Percentiles rank a stretch among this genome's conserved stretches.
Conservation (phyloP, 768 basidiomycete species). For the Chalciporus sphaerocephalus region DNA sequence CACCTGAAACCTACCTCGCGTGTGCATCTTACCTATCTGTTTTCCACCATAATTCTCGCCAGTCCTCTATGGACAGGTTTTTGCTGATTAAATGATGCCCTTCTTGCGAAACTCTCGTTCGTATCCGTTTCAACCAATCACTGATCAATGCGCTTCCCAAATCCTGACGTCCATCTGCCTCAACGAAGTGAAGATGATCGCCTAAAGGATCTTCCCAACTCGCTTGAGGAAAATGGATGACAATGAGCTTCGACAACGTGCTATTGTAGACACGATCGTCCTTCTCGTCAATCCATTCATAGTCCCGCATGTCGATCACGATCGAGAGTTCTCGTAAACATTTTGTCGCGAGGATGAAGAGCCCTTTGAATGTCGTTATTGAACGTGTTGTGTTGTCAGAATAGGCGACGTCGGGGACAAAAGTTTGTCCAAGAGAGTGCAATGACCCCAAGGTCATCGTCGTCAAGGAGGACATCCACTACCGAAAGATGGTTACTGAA, state of each 20-base stretch:
- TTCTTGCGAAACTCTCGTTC: too few relatives aligned
- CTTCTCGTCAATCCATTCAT: background rate
- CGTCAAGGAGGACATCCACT: too few relatives aligned
- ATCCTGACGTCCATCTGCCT: background rate
- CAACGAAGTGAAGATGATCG: background rate
- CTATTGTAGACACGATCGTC: background rate
- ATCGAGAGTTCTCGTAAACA: background rate
- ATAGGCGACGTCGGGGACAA: background rate
- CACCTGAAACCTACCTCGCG: too few relatives aligned
- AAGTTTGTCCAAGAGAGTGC: too few relatives aligned
- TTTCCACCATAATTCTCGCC: too few relatives aligned
- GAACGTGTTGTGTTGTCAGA: background rate
- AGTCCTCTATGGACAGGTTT: too few relatives aligned
- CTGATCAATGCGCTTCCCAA: background rate
- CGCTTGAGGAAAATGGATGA: background rate
- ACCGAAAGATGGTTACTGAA: too few relatives aligned
- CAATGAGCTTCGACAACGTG: background rate
- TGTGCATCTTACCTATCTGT: too few relatives aligned
- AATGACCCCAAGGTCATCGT: too few relatives aligned
- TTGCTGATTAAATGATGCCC: too few relatives aligned
- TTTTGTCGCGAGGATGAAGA: background rate
- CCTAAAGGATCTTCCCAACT: background rate
- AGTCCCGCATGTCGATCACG: background rate
- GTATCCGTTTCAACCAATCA: too few relatives aligned
- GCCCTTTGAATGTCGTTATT: background rate